Evolutionary conservation across 2,329 filamentous ascomycete genomes (phyloP), one percentile per base, ranked within the genome.

Genomic region (Sporothrix pseudoabietina): DNA sequence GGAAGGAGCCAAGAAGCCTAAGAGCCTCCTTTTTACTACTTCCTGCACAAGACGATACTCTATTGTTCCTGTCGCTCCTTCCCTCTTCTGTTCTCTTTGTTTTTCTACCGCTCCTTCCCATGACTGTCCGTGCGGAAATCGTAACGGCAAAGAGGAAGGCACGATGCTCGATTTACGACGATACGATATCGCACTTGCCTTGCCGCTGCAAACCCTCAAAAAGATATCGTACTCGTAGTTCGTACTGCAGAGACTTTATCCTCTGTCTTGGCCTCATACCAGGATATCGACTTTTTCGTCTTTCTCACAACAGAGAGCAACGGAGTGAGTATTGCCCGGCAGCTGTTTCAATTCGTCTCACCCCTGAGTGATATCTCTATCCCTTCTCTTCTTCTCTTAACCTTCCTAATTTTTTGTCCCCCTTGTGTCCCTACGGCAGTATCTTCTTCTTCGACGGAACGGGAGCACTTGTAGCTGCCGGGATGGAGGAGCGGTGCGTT

Each of bases 291-390:
- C 57, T 22, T 63, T 63, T 63, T 63, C 57, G 57, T 63, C 57
- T 63, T 63, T 39, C 57, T 22, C 57, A 22, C 19, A 22, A 35
- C 55, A 35, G 55, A 61, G 30, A 55, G 55, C 19, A 59, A 61
- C 4, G 19, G n/a, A 54, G 52, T n/a, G 26, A 61, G 59, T 35
- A 9, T 19, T 22, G 19, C 22, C 59, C n/a, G 32, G 59, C 39
- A 65, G 59, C 44, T 39, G 59, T 26, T 65, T 65, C n/a, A 9
- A 26, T 26, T 26, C 44, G 59, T 44, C 39, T 65, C 35, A 65
- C 59, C 39, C 59, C 35, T 65, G 35, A 44, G 9, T 65, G 59
- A 26, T 44, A 39, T 26, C 19, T 41, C n/a, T 22, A 1, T 26
- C 9, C 8, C 41, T 44, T 9, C 41, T 22, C 39, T 2, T 8